Evolutionary conservation across 257 asterid species (phyloP).

Genomic region (Solanum bukasovii): DNA sequence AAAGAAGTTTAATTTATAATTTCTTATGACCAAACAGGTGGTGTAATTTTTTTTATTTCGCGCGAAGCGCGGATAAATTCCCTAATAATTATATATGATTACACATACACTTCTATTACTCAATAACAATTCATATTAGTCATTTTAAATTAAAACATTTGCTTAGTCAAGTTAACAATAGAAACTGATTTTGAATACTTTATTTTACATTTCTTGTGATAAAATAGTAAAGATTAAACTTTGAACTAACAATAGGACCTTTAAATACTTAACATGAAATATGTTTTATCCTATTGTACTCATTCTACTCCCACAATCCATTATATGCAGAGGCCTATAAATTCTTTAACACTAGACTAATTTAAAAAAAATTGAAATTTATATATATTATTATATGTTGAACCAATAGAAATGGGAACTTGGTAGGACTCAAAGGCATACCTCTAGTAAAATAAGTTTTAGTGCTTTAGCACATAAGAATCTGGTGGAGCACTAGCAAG

Average conservation of each 20-base stretch:
- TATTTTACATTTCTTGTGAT: not conserved
- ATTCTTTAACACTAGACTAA: too few relatives aligned
- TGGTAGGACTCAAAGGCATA: not conserved
- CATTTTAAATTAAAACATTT: too few relatives aligned
- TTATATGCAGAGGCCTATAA: too few relatives aligned
- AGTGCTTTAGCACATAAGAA: not conserved
- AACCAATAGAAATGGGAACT: not conserved
- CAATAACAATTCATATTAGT: too few relatives aligned
- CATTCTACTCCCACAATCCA: too few relatives aligned
- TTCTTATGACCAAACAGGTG: too few relatives aligned
- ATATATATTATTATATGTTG: not conserved
- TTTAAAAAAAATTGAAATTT: too few relatives aligned
- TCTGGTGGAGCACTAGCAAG: not conserved
- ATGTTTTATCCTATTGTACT: not conserved
- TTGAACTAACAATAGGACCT: not conserved
- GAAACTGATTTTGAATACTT: not conserved
- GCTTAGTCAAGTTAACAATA: not conserved
- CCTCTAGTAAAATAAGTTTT: not conserved
- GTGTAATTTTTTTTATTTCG: too few relatives aligned
- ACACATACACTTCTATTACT: too few relatives aligned
- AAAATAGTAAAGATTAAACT: not conserved
- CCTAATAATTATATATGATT: too few relatives aligned
- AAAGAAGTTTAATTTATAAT: too few relatives aligned
- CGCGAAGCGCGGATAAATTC: too few relatives aligned
- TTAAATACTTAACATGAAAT: not conserved